Evolutionary conservation across 352 stramenopile species (phyloP), one percentile per base, ranked within the genome.

Genomic region (Globisporangium takayamanum): DNA sequence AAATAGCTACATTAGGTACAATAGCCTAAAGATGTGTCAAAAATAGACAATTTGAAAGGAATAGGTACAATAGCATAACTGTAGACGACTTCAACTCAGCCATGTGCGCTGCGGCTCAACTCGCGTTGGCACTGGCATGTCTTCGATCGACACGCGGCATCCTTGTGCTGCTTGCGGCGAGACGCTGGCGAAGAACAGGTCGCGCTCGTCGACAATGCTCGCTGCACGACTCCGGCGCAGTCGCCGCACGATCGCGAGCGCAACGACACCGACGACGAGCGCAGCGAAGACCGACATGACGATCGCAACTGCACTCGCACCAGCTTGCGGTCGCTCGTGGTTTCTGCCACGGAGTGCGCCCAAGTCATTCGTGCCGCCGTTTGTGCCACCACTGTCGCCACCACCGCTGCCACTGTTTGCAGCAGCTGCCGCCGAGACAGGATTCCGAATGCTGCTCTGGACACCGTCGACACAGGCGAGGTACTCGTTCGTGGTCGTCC

Each of bases 401-500:
- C 14, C 6, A 5, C 0, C 3, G 16, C 41, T 15, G 0, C 8
- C 8, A 18, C 39, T n/a, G 7, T 44, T 4, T n/a, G 41, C 41
- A 18, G 41, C 18, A 7, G 41, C 5, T n/a, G 1, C 41, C 4
- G 33, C 33, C 33, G 33, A 39, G 33, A 46, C 41, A n/a, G 41
- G 28, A 12, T 20, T 41, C 15, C n/a, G n/a, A 22, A 55, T 55
- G 50, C 28, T 57, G 14, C 41, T 47, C 50, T 63, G 41, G 25
- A 52, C 50, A 16, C 28, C 30, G 57, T 72, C 72, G 5, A 90
- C 60, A 56, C 85, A 94, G 10, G 77, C 76, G 26, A 82, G 63
- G 65, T 73, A 91, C 66, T 93, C 73, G 11, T 57, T 63, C 50
- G 77, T 73, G 1, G 80, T 91, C 18, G 76, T 76, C 80, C 82